Conservation (phyloP, 1,139 yeast genomes). For the Pichia sp. region DNA sequence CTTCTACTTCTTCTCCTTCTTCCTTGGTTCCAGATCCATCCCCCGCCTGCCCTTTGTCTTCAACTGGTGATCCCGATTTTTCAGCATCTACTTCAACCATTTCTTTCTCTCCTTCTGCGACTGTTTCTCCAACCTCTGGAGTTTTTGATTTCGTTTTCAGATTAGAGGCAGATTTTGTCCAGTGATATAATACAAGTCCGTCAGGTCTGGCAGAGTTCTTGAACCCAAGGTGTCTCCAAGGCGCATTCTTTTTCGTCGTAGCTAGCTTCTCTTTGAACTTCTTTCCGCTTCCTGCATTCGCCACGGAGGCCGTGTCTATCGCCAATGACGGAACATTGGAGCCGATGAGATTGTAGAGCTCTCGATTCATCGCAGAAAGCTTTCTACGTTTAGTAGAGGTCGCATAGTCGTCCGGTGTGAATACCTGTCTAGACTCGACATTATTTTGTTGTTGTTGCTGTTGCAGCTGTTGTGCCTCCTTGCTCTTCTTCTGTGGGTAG, state of each 20-base stretch:
- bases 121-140: not conserved
- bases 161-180: slow-evolving; percentile 64
- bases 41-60: not conserved
- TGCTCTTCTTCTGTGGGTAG: slow-evolving; percentile 32
- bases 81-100: not conserved
- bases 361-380: slow-evolving; percentile 79
- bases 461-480: slow-evolving; percentile 24
- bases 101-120: not conserved
- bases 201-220: slow-evolving; percentile 48
- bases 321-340: slow-evolving; percentile 87
- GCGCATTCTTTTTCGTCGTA: slow-evolving; percentile 30
- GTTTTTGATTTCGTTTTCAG: not conserved
- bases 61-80: not conserved
- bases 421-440: slow-evolving; percentile 14
- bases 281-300: slow-evolving; percentile 19
- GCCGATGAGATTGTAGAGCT: slow-evolving; percentile 80
- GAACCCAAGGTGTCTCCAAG: slow-evolving; percentile 75
- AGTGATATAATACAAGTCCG: slow-evolving; percentile 58
- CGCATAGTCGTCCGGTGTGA: slow-evolving; percentile 21
- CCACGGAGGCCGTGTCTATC: slow-evolving; percentile 35
- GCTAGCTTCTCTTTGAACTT: slow-evolving; percentile 66
- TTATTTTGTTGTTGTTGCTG: slow-evolving; percentile 7
- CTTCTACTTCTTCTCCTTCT: too few relatives aligned
- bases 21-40: not conserved
- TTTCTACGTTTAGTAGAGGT: slow-evolving; percentile 27